Percentiles rank a stretch among this genome's conserved stretches.
These are phyloP conservation scores for Bacidia gigantensis DNA, from an alignment of 495 filamentous ascomycete species.

Conservation along the genomic window DNA sequence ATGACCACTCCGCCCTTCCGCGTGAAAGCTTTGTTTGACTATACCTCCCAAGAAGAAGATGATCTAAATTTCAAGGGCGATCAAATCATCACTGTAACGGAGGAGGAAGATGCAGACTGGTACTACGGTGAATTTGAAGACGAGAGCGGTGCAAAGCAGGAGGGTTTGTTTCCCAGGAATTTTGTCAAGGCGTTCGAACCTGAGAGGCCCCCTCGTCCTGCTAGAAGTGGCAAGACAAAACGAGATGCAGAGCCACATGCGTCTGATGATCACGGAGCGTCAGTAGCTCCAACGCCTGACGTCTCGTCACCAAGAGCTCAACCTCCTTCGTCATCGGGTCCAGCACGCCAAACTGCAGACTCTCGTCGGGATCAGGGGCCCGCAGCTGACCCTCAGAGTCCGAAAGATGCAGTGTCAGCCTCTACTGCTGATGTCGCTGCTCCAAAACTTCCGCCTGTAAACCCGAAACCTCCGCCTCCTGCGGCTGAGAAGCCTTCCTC, in stretches of 20 bases:
- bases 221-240: slow-evolving; percentile 54
- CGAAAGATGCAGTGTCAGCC: slow-evolving; percentile 1
- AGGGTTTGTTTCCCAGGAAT: slow-evolving; percentile 92
- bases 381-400: background rate
- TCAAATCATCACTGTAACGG: slow-evolving; percentile 87
- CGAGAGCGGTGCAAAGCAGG: slow-evolving; percentile 51
- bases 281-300: background rate
- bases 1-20: slow-evolving; percentile 77
- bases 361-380: no score
- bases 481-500: slow-evolving; percentile 62
- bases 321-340: background rate
- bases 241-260: slow-evolving; percentile 40
- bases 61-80: slow-evolving; percentile 77
- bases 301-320: background rate
- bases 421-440: background rate
- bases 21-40: slow-evolving; percentile 91
- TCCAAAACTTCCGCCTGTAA: slow-evolving; percentile 19
- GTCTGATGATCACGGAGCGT: slow-evolving; percentile 1
- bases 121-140: slow-evolving; percentile 85
- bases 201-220: slow-evolving; percentile 73
- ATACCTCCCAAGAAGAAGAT: slow-evolving; percentile 79
- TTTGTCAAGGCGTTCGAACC: slow-evolving; percentile 95
- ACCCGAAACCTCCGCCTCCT: slow-evolving; percentile 30
- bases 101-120: slow-evolving; percentile 87
- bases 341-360: no score